Base-by-base conservation (phyloP, 495 filamentous ascomycete genomes). In the Penicillium riverlandense region DNA sequence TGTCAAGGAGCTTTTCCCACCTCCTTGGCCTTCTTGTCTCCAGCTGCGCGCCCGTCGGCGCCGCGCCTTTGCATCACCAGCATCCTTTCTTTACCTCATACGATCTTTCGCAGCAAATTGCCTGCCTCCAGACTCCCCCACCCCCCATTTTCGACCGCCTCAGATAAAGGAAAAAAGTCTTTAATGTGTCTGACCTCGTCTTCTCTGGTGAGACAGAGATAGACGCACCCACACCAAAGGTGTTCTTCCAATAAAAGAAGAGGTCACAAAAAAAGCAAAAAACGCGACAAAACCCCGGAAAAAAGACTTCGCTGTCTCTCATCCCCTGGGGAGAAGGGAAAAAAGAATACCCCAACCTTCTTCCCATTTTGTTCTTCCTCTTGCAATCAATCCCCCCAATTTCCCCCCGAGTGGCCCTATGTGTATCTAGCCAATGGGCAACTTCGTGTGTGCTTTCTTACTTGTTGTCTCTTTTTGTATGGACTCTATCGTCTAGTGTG, bases 241-340 rank as follows among this genome's bases (percentile, higher is more conserved):
- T 22, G 22, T 22, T 22, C 22, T 22, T 22, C 22, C 4, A 22
- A 4, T 4, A n/a, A 22, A 22, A 22, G 4, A 22, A 41, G 45
- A 45, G 54, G 52, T 48, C 57, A 50, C 57, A 61, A 61, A 61
- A 61, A 61, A 61, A 57, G 54, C 55, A 61, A 55, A 61, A 61
- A 53, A 34, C 32, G 46, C 44, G 45, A 50, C 45, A 61, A 59
- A 61, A 55, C 1, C 44, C 42, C 38, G 52, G 49, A 55, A 61
- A 61, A 59, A 61, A 50, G 30, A 49, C 13, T 31, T 49, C 41
- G 45, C 43, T 35, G 57, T 57, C 54, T 57, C 22, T 22, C 22
- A 22, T 22, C 22, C 22, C 38, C 45, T 37, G 51, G 51, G 55
- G 46, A 49, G 36, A 38, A 43, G 22, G 22, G 22, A 22, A 22